Conservation (phyloP, 306 rosid genomes). For the Vigna reflexopilosa region DNA sequence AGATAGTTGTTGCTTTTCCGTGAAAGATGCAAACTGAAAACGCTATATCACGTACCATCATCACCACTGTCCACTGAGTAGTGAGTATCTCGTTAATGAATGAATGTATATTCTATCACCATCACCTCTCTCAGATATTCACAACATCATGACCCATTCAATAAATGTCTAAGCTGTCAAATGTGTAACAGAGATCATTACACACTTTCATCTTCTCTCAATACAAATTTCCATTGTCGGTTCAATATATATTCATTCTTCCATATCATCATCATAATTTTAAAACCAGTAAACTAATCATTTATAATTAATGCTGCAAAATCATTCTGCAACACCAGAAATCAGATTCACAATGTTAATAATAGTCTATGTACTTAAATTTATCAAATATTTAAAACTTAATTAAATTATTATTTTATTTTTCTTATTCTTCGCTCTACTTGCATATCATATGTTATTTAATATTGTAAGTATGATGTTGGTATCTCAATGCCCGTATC, state of each 20-base stretch:
- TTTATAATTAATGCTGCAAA: too few species aligned
- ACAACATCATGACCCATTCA: slow-evolving; percentile 37
- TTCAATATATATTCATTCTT: background rate
- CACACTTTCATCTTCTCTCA: background rate
- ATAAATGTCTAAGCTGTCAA: slow-evolving; percentile 25
- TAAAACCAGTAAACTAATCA: too few species aligned
- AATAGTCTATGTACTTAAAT: too few species aligned
- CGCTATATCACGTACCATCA: slow-evolving; percentile 21
- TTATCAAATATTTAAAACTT: too few species aligned
- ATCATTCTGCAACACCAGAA: too few species aligned
- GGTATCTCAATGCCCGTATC: too few species aligned
- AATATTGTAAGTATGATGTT: too few species aligned
- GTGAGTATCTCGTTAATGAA: slow-evolving; percentile 20
- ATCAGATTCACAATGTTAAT: too few species aligned
- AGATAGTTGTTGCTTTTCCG: background rate
- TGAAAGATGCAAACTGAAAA: slow-evolving; percentile 39
- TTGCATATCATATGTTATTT: too few species aligned
- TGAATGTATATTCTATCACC: slow-evolving; percentile 24
- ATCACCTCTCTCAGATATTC: slow-evolving; percentile 14
- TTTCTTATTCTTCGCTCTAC: too few species aligned
- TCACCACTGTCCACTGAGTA: slow-evolving; percentile 27
- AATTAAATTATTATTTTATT: too few species aligned
- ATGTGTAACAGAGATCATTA: background rate
- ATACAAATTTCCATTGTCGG: slow-evolving; percentile 29
- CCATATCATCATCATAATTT: too few species aligned